Conservation (phyloP, 176 grass and related monocot species). For the Coix lacrymajobi region DNA sequence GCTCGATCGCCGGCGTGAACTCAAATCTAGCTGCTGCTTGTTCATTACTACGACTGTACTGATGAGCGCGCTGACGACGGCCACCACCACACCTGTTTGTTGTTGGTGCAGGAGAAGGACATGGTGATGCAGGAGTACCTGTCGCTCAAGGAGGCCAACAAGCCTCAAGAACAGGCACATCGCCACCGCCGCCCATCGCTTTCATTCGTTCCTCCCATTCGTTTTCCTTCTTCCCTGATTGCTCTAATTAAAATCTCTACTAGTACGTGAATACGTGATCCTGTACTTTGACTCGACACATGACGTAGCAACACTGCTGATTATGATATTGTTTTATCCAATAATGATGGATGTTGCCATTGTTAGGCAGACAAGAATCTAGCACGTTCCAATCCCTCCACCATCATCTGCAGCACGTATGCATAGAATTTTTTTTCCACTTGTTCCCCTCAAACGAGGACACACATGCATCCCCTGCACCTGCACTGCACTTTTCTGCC, state of each 20-base stretch:
- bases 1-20: background rate
- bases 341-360: background rate
- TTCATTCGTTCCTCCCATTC: background rate
- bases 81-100: background rate
- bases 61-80: background rate
- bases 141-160: slow-evolving; percentile 68
- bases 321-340: background rate
- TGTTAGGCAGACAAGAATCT: slow-evolving; percentile 24
- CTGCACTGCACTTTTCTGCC: background rate
- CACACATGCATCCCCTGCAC: background rate
- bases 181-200: background rate
- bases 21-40: too few relatives aligned
- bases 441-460: background rate
- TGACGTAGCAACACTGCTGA: background rate
- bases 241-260: too few relatives aligned
- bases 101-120: slow-evolving; percentile 66
- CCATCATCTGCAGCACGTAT: too few relatives aligned
- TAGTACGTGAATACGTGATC: too few relatives aligned
- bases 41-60: too few relatives aligned
- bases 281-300: background rate
- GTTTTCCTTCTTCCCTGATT: background rate
- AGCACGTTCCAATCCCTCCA: slow-evolving; percentile 23
- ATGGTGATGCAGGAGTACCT: slow-evolving; percentile 62
- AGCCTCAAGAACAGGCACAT: slow-evolving; percentile 73
- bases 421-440: too few relatives aligned